Evolutionary conservation across 306 rosid genomes (phyloP), one percentile per base, ranked within the genome.

Genomic region (Senna tora): DNA sequence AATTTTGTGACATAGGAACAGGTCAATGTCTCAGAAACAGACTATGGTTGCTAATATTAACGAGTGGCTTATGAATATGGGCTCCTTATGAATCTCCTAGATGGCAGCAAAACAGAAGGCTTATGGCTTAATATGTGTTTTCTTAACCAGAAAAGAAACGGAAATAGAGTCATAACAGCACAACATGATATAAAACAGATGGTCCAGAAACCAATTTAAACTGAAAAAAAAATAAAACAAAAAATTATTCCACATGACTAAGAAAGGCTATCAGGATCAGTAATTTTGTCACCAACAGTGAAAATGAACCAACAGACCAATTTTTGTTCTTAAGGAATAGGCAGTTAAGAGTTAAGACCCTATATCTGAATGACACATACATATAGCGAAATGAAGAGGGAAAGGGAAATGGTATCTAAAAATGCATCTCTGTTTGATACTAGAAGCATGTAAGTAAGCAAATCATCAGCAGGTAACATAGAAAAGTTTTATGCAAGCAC

Each of bases 101-200:
- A 72, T 13, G 63, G 39, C 59, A 25, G 5, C 57, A 63, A 58
- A 25, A 62, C 57, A 63, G 51, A 25, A 62, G 25, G 25, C 52
- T 56, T 30, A 62, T 32, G 67, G 59, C 59, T 42, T 15, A 52
- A 65, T 28, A 16, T 45, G 53, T 20, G 55, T 36, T 68, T 45
- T 50, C 61, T 66, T 58, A 19, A 43, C 52, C 60, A 46, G 56
- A 47, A 66, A 14, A 47, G 2, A 32, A 62, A 16, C 12, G 33
- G 47, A 67, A 63, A 59, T 34, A 63, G 33, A 19, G 62, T 39
- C 77, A 70, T 1, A 55, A 54, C 39, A 67, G 73, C 38, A 66
- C 16, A 47, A 42, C 22, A 38, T 16, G n/a, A 33, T 25, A 60
- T n/a, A n/a, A n/a, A 68, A 38, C 47, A 77, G 38, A 49, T 65